Conservation (phyloP, 2,329 filamentous ascomycete genomes). For the Penicillium sp. region DNA sequence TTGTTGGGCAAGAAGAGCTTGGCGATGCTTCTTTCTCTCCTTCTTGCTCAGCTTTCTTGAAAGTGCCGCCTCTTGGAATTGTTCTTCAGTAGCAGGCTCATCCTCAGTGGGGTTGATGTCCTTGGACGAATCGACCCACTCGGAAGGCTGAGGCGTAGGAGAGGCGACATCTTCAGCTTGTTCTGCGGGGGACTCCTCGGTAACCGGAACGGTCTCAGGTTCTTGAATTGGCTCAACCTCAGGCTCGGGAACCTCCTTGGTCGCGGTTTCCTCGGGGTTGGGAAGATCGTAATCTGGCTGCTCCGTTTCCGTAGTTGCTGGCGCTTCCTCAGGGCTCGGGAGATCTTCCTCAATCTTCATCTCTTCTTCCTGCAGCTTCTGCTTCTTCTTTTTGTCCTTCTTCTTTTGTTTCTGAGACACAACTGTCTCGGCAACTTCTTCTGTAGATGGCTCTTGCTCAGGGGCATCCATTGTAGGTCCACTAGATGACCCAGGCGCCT, state of each 20-base stretch:
- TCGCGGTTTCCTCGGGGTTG: slow-evolving; percentile 3
- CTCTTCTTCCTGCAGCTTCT: slow-evolving; percentile 14
- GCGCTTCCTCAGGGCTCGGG: slow-evolving; percentile 1
- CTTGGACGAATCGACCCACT: slow-evolving; percentile 2
- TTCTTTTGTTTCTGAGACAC: slow-evolving; percentile 23
- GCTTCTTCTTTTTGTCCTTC: slow-evolving; percentile 22
- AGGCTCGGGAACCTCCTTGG: slow-evolving; percentile 3
- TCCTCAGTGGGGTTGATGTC: slow-evolving; percentile 2
- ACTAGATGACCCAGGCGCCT: slow-evolving; percentile 5
- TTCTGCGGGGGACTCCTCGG: slow-evolving; percentile 4
- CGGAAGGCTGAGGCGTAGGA: background rate
- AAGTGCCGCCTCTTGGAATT: slow-evolving; percentile 3
- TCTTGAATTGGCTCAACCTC: slow-evolving; percentile 7
- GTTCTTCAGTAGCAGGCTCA: slow-evolving; percentile 3
- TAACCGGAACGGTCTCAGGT: background rate
- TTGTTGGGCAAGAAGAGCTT: slow-evolving; percentile 16
- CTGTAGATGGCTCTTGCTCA: slow-evolving; percentile 2
- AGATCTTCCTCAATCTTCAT: slow-evolving; percentile 1
- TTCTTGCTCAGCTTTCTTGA: slow-evolving; percentile 28
- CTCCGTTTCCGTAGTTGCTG: slow-evolving; percentile 17
- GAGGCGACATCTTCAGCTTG: background rate
- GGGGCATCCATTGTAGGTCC: slow-evolving; percentile 2
- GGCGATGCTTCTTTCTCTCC: slow-evolving; percentile 27
- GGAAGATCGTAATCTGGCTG: slow-evolving; percentile 9
- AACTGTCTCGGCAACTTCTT: slow-evolving; percentile 8